Evolutionary conservation across 371 early-diverging fungal species (phyloP).

Genomic region (Rhizopus sp.): DNA sequence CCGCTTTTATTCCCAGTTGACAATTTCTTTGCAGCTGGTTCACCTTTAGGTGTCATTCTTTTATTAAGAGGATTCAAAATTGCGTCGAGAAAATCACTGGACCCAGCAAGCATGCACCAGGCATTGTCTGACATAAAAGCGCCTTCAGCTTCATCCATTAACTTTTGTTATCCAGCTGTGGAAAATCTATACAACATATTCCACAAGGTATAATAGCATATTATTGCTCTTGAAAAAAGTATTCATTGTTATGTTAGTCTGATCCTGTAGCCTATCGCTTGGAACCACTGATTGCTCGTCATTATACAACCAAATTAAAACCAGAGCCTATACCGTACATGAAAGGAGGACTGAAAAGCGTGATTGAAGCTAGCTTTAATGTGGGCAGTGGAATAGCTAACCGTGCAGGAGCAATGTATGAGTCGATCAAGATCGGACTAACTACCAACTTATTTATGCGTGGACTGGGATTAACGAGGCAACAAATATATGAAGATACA

Average conservation of each 20-base stretch:
- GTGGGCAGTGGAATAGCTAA: constrained; percentile 70
- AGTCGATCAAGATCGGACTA: constrained; percentile 61
- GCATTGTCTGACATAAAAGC: constrained; percentile 33
- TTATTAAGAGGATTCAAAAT: constrained; percentile 69
- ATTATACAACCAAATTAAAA: constrained; percentile 39
- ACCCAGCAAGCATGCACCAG: constrained; percentile 5
- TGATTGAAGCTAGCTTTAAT: constrained; percentile 56
- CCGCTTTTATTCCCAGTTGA: constrained; percentile 50
- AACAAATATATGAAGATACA: constrained; percentile 45
- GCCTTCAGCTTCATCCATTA: constrained; percentile 24
- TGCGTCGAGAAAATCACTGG: constrained; percentile 48
- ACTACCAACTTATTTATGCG: constrained; percentile 59
- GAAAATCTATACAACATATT: constrained; percentile 80
- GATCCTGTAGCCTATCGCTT: constrained; percentile 60
- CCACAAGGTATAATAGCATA: constrained; percentile 53
- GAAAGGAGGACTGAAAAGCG: constrained; percentile 69
- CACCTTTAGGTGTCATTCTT: constrained; percentile 77
- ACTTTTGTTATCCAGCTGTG: constrained; percentile 59
- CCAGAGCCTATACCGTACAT: constrained; percentile 65
- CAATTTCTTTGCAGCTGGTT: constrained; percentile 73
- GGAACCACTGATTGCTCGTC: constrained; percentile 56
- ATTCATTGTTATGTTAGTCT: constrained; percentile 22
- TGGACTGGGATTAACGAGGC: constrained; percentile 49
- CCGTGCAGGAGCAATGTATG: constrained; percentile 71
- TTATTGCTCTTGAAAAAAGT: constrained; percentile 17